phyloP scores from a whole-genome alignment of 1,284 basidiomycete genomes.

The Ustilago xerochloae region DNA sequence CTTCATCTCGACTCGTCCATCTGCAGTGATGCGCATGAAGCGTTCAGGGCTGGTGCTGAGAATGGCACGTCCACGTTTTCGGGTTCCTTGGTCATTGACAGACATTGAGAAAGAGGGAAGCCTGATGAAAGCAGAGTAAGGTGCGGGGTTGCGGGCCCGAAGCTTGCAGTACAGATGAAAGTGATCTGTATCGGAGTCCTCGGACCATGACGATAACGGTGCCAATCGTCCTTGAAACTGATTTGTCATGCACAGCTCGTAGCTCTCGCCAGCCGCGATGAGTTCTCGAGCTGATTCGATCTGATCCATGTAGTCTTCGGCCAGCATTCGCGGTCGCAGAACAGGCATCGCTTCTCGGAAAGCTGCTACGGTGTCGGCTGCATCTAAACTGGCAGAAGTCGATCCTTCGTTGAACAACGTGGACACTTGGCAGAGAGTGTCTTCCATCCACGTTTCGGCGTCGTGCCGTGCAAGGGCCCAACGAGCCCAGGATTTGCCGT shows the following conservation, averaged over 20 bases:
- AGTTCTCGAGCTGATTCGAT: conserved; percentile 81
- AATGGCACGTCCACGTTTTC: conserved; percentile 72
- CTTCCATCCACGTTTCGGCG: conserved; percentile 30
- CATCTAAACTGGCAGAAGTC: background rate
- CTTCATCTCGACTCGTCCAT: conserved; percentile 81
- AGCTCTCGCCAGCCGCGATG: conserved; percentile 88
- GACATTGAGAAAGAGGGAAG: conserved; percentile 72
- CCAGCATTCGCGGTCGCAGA: conserved; percentile 32
- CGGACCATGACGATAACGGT: conserved; percentile 11
- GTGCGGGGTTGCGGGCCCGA: conserved; percentile 83
- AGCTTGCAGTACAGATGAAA: conserved; percentile 61
- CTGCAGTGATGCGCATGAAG: conserved; percentile 84
- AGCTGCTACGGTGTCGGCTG: conserved; percentile 23
- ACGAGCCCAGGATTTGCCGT: conserved; percentile 20
- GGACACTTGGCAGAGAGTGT: background rate
- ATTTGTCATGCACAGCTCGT: conserved; percentile 93
- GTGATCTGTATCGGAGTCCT: conserved; percentile 35
- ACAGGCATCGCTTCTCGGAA: conserved; percentile 37
- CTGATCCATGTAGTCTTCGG: conserved; percentile 76
- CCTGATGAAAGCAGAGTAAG: conserved; percentile 85
- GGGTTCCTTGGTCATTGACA: background rate
- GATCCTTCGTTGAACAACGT: background rate
- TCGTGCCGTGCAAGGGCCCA: conserved; percentile 12
- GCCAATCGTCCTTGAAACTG: conserved; percentile 70
- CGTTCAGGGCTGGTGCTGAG: conserved; percentile 87